Evolutionary conservation across 2,329 filamentous ascomycete genomes (phyloP), one percentile per base, ranked within the genome.

Genomic region (Pseudogymnoascus sp.): DNA sequence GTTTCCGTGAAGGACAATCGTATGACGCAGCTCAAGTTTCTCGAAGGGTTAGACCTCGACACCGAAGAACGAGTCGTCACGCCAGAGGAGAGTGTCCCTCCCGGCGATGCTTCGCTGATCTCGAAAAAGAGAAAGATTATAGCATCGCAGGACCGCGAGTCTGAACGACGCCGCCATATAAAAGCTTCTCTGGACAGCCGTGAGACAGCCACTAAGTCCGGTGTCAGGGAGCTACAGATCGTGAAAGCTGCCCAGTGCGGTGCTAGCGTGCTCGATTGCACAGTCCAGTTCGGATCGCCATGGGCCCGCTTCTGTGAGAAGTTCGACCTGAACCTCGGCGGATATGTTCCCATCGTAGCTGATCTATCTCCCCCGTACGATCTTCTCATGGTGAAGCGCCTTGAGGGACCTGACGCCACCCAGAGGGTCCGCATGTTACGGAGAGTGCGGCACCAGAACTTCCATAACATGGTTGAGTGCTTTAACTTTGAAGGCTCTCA

Each of bases 381-480:
- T 59, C 65, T 67, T 42, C 62, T 69, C 61, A 14, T 63, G 63
- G 35, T 68, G 24, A 66, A 63, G 66, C 61, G 59, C 64, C 68
- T 68, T 61, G 16, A 61, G 62, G 61, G 62, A 11, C 4, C 62
- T 53, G 62, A 47, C 4, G 40, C 59, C 26, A 40, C 26, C 50
- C 56, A 68, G 62, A 64, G 61, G 53, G 62, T 67, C 19, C 31
- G 63, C 19, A n/a, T 64, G 53, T 62, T 61, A 47, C 59, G 21
- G 63, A 53, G 65, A 26, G 50, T 68, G 61, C n/a, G 63, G 61
- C 59, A 68, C 50, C 24, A 14, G 40, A 65, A 65, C 64, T 65
- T 68, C 33, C 61, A 66, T 31, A 61, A 62, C 26, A 64, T 62
- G 33, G 62, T 68, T 62, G 56, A 68, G 60, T 64, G 64, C 62